Evolutionary conservation across 345 rosid genomes (phyloP).

Genomic region (Lepidium africanum): DNA sequence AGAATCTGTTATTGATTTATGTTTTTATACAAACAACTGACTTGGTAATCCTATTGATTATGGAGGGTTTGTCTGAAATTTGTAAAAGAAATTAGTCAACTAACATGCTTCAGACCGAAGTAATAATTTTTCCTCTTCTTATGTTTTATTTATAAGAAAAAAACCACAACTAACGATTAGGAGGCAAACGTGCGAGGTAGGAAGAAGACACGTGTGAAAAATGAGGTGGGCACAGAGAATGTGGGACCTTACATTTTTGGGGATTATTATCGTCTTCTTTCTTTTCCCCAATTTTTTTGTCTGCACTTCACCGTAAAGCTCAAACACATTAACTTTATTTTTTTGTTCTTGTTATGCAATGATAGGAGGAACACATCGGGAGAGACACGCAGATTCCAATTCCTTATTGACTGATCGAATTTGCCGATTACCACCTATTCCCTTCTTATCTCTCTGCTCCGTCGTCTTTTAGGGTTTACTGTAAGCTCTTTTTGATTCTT

Average conservation of each 20-base stretch:
- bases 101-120: background rate
- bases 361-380: slow-evolving; percentile 18
- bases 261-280: slow-evolving; percentile 11
- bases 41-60: background rate
- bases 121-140: background rate
- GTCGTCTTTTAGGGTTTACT: slow-evolving; percentile 28
- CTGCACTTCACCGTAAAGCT: slow-evolving; percentile 5
- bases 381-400: slow-evolving; percentile 1
- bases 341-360: background rate
- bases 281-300: background rate
- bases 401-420: background rate
- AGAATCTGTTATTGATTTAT: no score
- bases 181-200: slow-evolving; percentile 8
- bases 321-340: background rate
- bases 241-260: background rate
- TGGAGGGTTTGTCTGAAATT: background rate
- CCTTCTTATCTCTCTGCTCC: background rate
- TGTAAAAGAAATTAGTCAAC: background rate
- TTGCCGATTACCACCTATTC: background rate
- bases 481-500: background rate
- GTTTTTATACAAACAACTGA: no score
- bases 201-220: slow-evolving; percentile 8
- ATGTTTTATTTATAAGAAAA: background rate
- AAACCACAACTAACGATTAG: background rate
- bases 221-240: slow-evolving; percentile 9